Base-by-base conservation (phyloP, 1,139 yeast genomes). In the Pichia sp. region DNA sequence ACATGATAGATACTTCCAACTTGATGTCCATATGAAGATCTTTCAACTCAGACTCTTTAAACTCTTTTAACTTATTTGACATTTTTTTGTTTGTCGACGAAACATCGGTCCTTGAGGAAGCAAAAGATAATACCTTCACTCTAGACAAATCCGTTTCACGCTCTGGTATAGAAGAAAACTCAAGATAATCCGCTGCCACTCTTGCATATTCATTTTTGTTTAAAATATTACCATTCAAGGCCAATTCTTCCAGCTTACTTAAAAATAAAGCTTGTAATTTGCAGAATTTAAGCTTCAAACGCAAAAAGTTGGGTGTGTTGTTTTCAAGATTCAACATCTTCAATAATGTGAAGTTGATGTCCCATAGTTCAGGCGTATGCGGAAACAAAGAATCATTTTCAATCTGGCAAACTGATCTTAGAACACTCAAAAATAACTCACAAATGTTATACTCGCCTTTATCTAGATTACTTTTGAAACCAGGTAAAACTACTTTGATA, bases 121-220 rank as follows among this genome's bases (percentile, higher is more conserved):
- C 30, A 26, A 54, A 54, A 8, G 48, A 32, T n/a, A 55, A 46
- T 16, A 55, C 56, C 32, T 52, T 52, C 15, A 26, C 31, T 42
- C 34, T 43, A 19, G 41, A 45, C 29, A 31, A 7, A 1, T 19
- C n/a, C n/a, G 47, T 11, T 5, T 45, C 53, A 26, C 29, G 32
- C 34, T 50, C 60, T 45, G 67, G 72, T 54, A 61, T 69, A 59
- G 77, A 76, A 0, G 89, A 79, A 50, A 73, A 73, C 57, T 84
- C 90, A 54, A 89, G 75, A 92, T 95, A 88, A 47, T 80, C 85
- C 19, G 83, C 78, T 6, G 81, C 77, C 8, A 78, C 68, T 60
- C 82, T 78, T 4, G 90, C 81, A 70, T 82, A 80, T 48, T 71
- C 71, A 65, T 87, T 88, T 62, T 93, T 80, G 15, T 79, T 61